Percentiles rank a stretch among this genome's conserved stretches.
Conservation (phyloP, 163 green algal species). For the Chlorella variabilis region DNA sequence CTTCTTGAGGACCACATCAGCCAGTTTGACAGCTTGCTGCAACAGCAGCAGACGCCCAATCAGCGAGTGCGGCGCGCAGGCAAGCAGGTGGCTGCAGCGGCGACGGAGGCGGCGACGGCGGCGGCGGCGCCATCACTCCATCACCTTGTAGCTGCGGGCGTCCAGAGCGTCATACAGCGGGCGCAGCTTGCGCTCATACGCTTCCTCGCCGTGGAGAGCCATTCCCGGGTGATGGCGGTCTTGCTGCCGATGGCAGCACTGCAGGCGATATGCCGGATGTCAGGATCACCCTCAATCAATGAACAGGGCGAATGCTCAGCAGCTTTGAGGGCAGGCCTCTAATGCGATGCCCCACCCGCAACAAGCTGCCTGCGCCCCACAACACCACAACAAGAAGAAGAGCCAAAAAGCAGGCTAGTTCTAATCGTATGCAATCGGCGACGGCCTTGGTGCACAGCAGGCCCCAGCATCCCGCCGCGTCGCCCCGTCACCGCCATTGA, state of each 20-base stretch:
- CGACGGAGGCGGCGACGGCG: neutral
- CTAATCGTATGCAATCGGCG: too few species aligned
- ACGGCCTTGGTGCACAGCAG: too few species aligned
- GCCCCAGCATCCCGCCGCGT: too few species aligned
- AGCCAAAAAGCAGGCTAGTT: too few species aligned
- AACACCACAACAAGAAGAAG: too few species aligned
- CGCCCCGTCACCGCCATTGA: too few species aligned
- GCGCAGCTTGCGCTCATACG: constrained; percentile 74
- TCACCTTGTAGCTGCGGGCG: constrained; percentile 79
- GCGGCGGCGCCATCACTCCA: neutral
- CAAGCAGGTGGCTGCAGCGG: neutral
- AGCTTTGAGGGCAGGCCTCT: too few species aligned
- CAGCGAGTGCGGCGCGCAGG: neutral
- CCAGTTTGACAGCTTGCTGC: constrained; percentile 81
- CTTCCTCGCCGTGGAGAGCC: constrained; percentile 33
- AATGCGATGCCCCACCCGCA: too few species aligned
- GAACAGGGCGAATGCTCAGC: too few species aligned
- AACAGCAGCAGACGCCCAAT: neutral
- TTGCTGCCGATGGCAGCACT: neutral
- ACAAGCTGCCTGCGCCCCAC: too few species aligned
- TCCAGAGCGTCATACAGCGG: constrained; percentile 90
- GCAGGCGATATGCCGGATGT: neutral
- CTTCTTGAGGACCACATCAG: constrained; percentile 74
- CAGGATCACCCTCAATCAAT: too few species aligned
- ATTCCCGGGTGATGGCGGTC: neutral